phyloP scores from a whole-genome alignment of 2,329 filamentous ascomycete genomes.

The Trichoderma endophyticum region DNA sequence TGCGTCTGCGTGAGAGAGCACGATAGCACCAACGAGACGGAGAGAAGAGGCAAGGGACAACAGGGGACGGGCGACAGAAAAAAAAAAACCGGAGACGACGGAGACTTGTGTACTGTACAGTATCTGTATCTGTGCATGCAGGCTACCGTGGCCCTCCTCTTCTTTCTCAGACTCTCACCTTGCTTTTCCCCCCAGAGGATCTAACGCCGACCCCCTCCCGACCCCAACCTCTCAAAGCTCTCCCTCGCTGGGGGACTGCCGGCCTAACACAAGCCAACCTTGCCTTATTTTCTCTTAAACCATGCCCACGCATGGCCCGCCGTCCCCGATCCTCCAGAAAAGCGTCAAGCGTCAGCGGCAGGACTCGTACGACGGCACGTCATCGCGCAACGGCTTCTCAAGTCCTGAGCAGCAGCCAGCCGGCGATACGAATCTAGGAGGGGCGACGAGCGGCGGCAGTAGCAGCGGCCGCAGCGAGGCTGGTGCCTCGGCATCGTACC shows the following conservation, averaged over 20 bases:
- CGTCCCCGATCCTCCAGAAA: conserved; percentile 50
- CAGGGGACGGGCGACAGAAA: neutral
- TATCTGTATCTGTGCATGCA: conserved; percentile 5
- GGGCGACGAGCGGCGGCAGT: neutral
- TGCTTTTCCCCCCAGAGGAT: neutral
- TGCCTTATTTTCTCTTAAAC: neutral
- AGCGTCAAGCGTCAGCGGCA: conserved; percentile 53
- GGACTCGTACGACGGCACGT: conserved; percentile 49
- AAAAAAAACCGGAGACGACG: neutral
- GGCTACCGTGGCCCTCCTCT: conserved; percentile 6
- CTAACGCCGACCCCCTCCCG: conserved; percentile 3
- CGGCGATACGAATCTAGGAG: conserved; percentile 16
- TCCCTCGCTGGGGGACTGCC: conserved; percentile 4
- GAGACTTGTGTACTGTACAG: neutral
- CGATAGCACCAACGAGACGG: neutral
- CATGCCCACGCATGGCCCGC: conserved; percentile 41
- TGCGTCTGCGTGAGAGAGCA: neutral
- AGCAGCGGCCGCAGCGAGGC: conserved; percentile 8
- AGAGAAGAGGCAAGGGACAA: neutral
- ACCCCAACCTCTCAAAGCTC: conserved; percentile 2
- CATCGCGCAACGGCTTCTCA: conserved; percentile 32
- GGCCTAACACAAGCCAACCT: conserved; percentile 8
- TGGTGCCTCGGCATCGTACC: conserved; percentile 5
- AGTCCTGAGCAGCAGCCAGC: conserved; percentile 36
- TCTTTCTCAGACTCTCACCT: neutral